Evolutionary conservation across 1,284 basidiomycete species (phyloP), one percentile per base, ranked within the genome.

Genomic region (Xanthoconium separans): DNA sequence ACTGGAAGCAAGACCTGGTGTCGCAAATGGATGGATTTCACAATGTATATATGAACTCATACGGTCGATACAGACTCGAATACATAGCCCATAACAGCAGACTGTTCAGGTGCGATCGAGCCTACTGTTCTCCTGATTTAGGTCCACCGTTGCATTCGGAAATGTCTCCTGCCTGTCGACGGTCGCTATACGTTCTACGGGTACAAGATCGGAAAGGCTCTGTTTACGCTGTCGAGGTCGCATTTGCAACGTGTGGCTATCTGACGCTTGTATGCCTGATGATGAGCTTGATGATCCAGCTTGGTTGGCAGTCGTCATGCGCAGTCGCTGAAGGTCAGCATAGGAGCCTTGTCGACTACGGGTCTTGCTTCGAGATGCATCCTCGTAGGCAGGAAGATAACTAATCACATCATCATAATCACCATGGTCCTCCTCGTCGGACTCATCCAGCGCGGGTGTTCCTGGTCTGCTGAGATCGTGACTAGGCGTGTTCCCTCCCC

Each of bases 401-500:
- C 82, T 80, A 50, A 91, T 77, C 34, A 92, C 84, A 67, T 89
- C 79, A 61, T 92, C 89, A 64, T 91, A 91, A 69, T 92, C 89
- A 30, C 89, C 89, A 42, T 79, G 78, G 59, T 91, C 89, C 64
- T 91, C 88, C 37, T 87, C 85, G 60, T 91, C 89, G 6, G 87
- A 85, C 41, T 77, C 78, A 44, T 88, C 84, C 1, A 86, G 87
- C 9, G 83, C 83, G 0, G 90, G 89, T 13, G 87, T 87, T 43
- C 76, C 77, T 30, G 82, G 75, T 48, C 84, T 76, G 69, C 89
- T 91, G 53, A 75, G 72, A 51, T 88, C 85, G 41, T 81, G 77
- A 55, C 73, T 78, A 7, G 77, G 75, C 13, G 76, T 73, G 18
- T 53, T 64, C 40, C 83, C 88, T 30, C 80, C 80, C 89, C 89